Conservation (phyloP, 192 early-diverging fungal species). For the Linderina pennispora region DNA sequence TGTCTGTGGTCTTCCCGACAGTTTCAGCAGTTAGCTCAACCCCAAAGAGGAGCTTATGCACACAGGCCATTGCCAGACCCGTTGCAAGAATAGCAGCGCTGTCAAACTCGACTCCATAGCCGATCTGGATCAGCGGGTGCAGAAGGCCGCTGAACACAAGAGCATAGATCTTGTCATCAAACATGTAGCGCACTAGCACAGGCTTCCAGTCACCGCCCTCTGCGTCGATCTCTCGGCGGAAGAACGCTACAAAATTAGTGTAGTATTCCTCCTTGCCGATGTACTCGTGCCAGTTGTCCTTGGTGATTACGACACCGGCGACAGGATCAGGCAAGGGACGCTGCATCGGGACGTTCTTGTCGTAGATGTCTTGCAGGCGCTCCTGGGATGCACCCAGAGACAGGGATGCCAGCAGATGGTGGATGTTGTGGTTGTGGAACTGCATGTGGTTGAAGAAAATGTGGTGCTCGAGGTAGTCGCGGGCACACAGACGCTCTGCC, state of each 20-base stretch:
- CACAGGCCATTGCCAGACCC: slow-evolving; percentile 48
- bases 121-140: slow-evolving; percentile 59
- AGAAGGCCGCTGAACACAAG: slow-evolving; percentile 46
- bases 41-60: slow-evolving; percentile 22
- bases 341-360: slow-evolving; percentile 26
- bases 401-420: slow-evolving; percentile 52
- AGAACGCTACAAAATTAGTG: slow-evolving; percentile 46
- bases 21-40: slow-evolving; percentile 1
- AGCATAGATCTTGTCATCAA: slow-evolving; percentile 39
- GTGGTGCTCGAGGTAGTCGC: slow-evolving; percentile 48
- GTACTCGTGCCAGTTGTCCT: slow-evolving; percentile 27
- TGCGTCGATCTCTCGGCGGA: slow-evolving; percentile 36
- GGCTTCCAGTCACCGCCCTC: slow-evolving; percentile 30
- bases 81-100: slow-evolving; percentile 47
- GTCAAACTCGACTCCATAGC: slow-evolving; percentile 58
- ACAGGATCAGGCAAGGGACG: slow-evolving; percentile 16
- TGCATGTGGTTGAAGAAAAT: slow-evolving; percentile 49
- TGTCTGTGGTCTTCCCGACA: slow-evolving; percentile 6
- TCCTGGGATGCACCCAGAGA: slow-evolving; percentile 47
- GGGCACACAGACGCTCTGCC: slow-evolving; percentile 41
- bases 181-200: slow-evolving; percentile 41
- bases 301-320: slow-evolving; percentile 23
- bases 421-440: slow-evolving; percentile 56
- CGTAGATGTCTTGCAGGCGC: slow-evolving; percentile 49
- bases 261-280: slow-evolving; percentile 38